These are phyloP conservation scores for Trypanosoma lewisi DNA, from an alignment of 208 protist species.

Conservation along the genomic window DNA sequence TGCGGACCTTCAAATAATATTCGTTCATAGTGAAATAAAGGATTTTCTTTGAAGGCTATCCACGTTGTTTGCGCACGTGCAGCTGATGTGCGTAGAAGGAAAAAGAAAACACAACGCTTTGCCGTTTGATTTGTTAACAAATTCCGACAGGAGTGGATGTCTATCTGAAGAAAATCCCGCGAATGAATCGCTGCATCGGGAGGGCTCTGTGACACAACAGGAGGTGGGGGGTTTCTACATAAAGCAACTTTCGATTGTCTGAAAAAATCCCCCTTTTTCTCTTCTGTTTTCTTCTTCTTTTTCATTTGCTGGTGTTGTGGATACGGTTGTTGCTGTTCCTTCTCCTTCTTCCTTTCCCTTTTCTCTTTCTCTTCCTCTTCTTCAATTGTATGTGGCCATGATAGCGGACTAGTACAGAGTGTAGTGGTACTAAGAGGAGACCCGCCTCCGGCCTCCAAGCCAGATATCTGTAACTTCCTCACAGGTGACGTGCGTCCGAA, in stretches of 20 bases:
- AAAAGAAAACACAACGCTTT: slow-evolving; percentile 7
- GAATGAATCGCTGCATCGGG: too few species aligned
- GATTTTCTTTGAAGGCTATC: background rate
- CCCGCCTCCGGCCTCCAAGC: background rate
- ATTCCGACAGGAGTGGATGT: slow-evolving; percentile 15
- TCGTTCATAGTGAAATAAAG: slow-evolving; percentile 1
- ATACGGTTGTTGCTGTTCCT: background rate
- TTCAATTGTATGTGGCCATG: too few species aligned
- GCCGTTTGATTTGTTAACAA: background rate
- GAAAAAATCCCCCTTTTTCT: background rate
- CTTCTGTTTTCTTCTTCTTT: background rate
- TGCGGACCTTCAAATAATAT: slow-evolving; percentile 6
- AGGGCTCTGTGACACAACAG: too few species aligned
- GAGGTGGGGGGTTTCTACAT: too few species aligned
- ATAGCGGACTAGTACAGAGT: too few species aligned
- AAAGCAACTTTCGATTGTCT: too few species aligned
- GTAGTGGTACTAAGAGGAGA: too few species aligned
- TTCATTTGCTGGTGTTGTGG: background rate
- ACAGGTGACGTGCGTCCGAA: background rate
- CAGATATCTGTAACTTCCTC: background rate
- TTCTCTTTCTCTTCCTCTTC: background rate
- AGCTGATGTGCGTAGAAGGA: slow-evolving; percentile 9
- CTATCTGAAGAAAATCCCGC: slow-evolving; percentile 8
- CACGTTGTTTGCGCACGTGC: background rate
- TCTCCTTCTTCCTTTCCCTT: background rate